phyloP scores from a whole-genome alignment of 129 eudicot genomes.

The Helianthus tuberosus region DNA sequence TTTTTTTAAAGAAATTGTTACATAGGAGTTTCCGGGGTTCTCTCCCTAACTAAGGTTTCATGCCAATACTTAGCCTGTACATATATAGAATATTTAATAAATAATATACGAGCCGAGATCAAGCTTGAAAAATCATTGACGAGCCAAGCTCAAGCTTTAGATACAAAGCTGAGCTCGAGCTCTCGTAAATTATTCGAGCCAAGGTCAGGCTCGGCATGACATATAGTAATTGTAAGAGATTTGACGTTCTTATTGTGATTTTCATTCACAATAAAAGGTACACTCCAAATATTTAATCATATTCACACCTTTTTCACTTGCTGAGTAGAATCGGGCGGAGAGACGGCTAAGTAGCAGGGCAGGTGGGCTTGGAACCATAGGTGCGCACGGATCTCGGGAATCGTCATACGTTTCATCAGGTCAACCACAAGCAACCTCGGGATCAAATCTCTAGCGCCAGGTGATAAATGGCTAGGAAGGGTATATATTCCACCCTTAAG shows the following conservation, averaged over 20 bases:
- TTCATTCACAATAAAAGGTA: not conserved
- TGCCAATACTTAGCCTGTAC: too few species aligned
- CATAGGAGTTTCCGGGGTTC: too few species aligned
- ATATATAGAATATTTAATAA: too few species aligned
- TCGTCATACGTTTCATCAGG: conserved; percentile 89
- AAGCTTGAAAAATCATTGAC: too few species aligned
- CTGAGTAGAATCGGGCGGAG: conserved; percentile 92
- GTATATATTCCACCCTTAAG: conserved; percentile 89
- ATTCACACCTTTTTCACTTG: conserved; percentile 86
- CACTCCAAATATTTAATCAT: not conserved
- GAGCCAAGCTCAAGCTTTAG: too few species aligned
- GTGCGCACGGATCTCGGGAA: conserved; percentile 82
- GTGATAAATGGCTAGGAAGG: conserved; percentile 90
- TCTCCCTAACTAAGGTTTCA: too few species aligned
- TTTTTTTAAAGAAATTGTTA: too few species aligned
- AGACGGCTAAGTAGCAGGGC: conserved; percentile 85
- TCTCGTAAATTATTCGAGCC: too few species aligned
- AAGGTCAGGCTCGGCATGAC: too few species aligned
- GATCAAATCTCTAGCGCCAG: conserved; percentile 86
- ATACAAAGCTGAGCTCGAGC: too few species aligned
- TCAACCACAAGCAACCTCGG: conserved; percentile 93
- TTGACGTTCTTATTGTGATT: not conserved
- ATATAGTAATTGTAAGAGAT: not conserved
- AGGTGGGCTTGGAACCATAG: conserved; percentile 92
- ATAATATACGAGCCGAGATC: too few species aligned